A percentile compares a stretch with the other conserved stretches of the same genome.
These are phyloP conservation scores for Colletotrichum camelliae DNA, from an alignment of 2,329 filamentous ascomycete species.

Conservation along the genomic window DNA sequence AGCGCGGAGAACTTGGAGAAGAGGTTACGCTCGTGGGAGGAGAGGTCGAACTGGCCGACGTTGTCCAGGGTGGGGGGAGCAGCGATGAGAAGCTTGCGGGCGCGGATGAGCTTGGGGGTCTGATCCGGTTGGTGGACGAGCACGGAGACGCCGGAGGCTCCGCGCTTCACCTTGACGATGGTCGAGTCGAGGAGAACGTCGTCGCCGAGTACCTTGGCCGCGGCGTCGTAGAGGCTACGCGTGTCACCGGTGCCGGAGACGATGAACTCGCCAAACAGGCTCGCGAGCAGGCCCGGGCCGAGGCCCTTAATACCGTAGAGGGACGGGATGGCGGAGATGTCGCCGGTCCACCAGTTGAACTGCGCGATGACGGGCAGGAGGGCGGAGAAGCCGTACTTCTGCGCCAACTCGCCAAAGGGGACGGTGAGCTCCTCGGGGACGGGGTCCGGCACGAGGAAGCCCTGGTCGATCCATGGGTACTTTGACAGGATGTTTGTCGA, in stretches of 20 bases:
- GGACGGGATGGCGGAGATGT: conserved; percentile 40
- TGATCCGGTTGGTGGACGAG: conserved; percentile 1
- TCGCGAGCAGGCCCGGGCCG: conserved; percentile 24
- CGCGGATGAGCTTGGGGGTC: not conserved
- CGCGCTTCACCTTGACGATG: conserved; percentile 25
- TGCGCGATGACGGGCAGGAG: conserved; percentile 36
- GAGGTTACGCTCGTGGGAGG: conserved; percentile 31
- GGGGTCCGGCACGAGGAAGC: conserved; percentile 43
- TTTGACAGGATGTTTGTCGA: conserved; percentile 2
- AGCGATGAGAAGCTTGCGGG: conserved; percentile 36
- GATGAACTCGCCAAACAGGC: conserved; percentile 26
- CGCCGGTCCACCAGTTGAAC: conserved; percentile 42
- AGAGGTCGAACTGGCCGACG: conserved; percentile 36
- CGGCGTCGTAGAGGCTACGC: conserved; percentile 31
- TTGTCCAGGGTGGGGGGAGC: conserved; percentile 38
- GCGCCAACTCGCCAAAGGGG: conserved; percentile 45
- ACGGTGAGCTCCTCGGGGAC: conserved; percentile 49
- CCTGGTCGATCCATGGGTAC: conserved; percentile 24
- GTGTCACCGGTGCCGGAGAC: conserved; percentile 24
- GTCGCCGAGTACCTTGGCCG: conserved; percentile 28
- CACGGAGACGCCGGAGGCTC: conserved; percentile 30
- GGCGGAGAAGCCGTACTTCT: conserved; percentile 43
- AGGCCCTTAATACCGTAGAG: conserved; percentile 45
- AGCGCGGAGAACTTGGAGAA: conserved; percentile 39
- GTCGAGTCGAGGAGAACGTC: conserved; percentile 31